Conservation (phyloP, 179 eudicot species). For the Dionaea muscipula region DNA sequence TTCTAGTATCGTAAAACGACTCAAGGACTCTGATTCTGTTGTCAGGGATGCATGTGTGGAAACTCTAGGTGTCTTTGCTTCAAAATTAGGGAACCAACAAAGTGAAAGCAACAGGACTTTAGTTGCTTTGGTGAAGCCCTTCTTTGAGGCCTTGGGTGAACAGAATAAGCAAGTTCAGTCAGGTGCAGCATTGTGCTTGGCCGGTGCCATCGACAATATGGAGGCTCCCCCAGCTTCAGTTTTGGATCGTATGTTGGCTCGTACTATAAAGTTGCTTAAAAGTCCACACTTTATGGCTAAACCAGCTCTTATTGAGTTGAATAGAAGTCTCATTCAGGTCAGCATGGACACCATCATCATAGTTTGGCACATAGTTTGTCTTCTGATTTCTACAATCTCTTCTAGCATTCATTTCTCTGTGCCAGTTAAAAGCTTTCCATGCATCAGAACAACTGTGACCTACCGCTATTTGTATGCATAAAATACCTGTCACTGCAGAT, state of each 20-base stretch:
- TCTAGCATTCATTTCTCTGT: no score
- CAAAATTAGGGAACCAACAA: constrained; percentile 35
- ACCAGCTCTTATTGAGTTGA: constrained; percentile 71
- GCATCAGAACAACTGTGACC: no score
- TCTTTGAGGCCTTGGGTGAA: constrained; percentile 78
- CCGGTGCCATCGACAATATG: constrained; percentile 58
- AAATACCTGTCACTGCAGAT: no score
- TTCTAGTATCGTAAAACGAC: constrained; percentile 55
- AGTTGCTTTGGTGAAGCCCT: constrained; percentile 57
- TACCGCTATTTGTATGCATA: no score
- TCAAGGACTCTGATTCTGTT: constrained; percentile 72
- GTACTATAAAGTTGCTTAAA: constrained; percentile 61
- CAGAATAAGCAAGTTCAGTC: constrained; percentile 75
- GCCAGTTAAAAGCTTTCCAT: no score
- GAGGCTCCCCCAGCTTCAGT: constrained; percentile 49
- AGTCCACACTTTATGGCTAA: constrained; percentile 80
- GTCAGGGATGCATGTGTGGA: constrained; percentile 74
- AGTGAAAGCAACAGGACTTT: constrained; percentile 34
- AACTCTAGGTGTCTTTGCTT: constrained; percentile 61
- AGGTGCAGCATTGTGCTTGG: constrained; percentile 74
- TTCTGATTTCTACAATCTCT: no score
- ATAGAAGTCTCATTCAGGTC: constrained; percentile 81
- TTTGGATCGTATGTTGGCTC: constrained; percentile 59
- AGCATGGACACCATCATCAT: constrained; percentile 1
- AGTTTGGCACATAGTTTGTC: no score